phyloP scores from a whole-genome alignment of 2,329 filamentous ascomycete genomes.

The Bipolaris bicolor region DNA sequence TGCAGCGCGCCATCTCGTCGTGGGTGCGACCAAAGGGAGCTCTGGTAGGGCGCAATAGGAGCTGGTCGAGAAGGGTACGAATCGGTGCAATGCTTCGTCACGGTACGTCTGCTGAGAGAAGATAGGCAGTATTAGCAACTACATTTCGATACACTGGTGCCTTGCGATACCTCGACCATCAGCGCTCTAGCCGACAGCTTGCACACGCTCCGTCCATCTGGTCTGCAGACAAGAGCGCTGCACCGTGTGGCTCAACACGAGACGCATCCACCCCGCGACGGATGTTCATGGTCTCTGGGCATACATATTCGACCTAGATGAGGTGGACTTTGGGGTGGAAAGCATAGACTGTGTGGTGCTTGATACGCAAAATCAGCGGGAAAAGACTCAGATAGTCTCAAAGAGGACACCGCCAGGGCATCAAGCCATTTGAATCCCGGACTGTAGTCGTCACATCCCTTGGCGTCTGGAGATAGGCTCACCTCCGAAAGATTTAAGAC shows the following conservation, averaged over 20 bases:
- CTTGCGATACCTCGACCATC: not conserved
- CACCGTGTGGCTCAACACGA: not conserved
- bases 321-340: not conserved
- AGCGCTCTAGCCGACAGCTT: not conserved
- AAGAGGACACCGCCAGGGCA: constrained; percentile 15
- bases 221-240: constrained; percentile 3
- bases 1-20: constrained; percentile 7
- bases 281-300: not conserved
- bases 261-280: not conserved
- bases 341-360: not conserved
- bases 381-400: not conserved
- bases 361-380: not conserved
- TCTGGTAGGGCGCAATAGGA: constrained; percentile 8
- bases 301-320: constrained; percentile 1
- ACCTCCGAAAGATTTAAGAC: constrained; percentile 38
- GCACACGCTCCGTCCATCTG: not conserved
- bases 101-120: constrained; percentile 10
- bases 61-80: constrained; percentile 10
- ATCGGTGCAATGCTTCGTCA: not conserved
- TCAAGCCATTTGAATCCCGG: constrained; percentile 24
- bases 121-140: not conserved
- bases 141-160: not conserved
- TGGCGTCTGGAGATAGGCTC: constrained; percentile 40
- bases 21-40: constrained; percentile 6
- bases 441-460: constrained; percentile 8